phyloP scores from a whole-genome alignment of 1,284 basidiomycete species.

The Caloboletus inedulis region DNA sequence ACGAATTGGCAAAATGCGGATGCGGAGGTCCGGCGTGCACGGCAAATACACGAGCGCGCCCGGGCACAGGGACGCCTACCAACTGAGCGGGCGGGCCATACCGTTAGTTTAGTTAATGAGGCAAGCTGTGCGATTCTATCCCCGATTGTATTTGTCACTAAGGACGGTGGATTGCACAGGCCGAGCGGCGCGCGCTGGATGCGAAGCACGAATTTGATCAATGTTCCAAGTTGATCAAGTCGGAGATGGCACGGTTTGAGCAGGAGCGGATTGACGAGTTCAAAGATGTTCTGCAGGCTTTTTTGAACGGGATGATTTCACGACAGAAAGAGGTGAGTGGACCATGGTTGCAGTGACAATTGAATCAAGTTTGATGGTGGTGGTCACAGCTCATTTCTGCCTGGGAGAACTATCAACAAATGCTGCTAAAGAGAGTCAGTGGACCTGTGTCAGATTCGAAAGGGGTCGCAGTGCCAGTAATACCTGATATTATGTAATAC shows the following conservation, averaged over 20 bases:
- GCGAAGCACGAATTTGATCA: slow-evolving; percentile 86
- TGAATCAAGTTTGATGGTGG: not conserved
- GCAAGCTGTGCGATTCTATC: slow-evolving; percentile 36
- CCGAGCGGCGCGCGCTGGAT: slow-evolving; percentile 79
- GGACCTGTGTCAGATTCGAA: not conserved
- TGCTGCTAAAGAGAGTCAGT: slow-evolving; percentile 49
- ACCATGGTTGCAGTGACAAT: not conserved
- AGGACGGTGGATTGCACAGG: slow-evolving; percentile 37
- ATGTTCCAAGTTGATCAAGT: slow-evolving; percentile 83
- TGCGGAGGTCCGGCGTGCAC: slow-evolving; percentile 68
- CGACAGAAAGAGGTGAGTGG: slow-evolving; percentile 76
- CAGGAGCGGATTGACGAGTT: slow-evolving; percentile 90
- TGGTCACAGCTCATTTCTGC: slow-evolving; percentile 54
- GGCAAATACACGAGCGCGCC: slow-evolving; percentile 77
- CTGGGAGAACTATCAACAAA: slow-evolving; percentile 76
- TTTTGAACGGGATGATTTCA: slow-evolving; percentile 79
- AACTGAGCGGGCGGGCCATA: slow-evolving; percentile 62
- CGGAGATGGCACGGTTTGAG: slow-evolving; percentile 92
- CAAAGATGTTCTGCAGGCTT: slow-evolving; percentile 71
- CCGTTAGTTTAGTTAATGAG: slow-evolving; percentile 77
- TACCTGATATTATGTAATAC: slow-evolving; percentile 15
- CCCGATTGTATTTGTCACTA: not conserved
- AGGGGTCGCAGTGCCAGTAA: not conserved
- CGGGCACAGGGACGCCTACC: slow-evolving; percentile 69
- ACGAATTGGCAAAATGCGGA: slow-evolving; percentile 79